phyloP scores from a whole-genome alignment of 768 basidiomycete species.

The Mycena rebaudengoi region DNA sequence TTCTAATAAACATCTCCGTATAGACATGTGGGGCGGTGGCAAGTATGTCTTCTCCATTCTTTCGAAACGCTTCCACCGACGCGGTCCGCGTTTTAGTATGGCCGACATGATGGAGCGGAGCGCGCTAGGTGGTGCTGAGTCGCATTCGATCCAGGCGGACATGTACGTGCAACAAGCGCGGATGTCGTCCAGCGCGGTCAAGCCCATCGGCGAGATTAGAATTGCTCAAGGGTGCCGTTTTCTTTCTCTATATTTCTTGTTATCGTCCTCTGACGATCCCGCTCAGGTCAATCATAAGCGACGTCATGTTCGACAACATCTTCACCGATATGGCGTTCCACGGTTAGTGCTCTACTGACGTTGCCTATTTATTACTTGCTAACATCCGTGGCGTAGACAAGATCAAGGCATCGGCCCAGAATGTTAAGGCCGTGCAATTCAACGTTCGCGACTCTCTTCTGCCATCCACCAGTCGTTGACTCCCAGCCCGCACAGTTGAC shows the following conservation, averaged over 20 bases:
- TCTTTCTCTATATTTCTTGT: background rate
- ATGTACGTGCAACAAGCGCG: conserved; percentile 49
- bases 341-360: conserved; percentile 34
- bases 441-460: background rate
- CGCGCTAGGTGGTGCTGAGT: conserved; percentile 46
- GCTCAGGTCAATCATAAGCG: conserved; percentile 46
- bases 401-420: conserved; percentile 45
- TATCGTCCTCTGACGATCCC: background rate
- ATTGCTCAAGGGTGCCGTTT: conserved; percentile 48
- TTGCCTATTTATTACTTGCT: background rate
- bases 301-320: conserved; percentile 53
- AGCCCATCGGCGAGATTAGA: conserved; percentile 45
- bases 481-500: conserved; percentile 8
- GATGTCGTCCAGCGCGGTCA: conserved; percentile 43
- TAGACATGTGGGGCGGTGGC: conserved; percentile 56
- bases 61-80: background rate
- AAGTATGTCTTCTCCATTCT: conserved; percentile 32
- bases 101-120: conserved; percentile 53
- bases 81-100: conserved; percentile 38
- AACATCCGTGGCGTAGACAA: conserved; percentile 41
- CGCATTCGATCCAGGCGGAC: conserved; percentile 43
- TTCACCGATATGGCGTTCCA: conserved; percentile 54
- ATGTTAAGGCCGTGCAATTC: conserved; percentile 44
- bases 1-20: too few species aligned
- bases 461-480: background rate